Conservation (phyloP, 805 yeast species). For the Teunomyces cretensis region DNA sequence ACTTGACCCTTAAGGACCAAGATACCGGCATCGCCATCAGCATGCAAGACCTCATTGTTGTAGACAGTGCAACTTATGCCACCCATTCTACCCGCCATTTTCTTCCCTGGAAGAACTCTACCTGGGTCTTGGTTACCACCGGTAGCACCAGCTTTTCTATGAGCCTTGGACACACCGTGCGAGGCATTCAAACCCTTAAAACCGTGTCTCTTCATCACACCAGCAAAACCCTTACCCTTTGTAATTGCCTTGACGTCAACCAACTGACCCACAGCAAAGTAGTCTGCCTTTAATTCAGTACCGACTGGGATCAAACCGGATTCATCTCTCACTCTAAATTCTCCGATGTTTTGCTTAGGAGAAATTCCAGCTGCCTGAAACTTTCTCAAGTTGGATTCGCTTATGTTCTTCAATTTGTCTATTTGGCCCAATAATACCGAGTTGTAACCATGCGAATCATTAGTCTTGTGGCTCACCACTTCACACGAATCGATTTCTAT, state of each 20-base stretch:
- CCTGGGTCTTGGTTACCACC: conserved; percentile 97
- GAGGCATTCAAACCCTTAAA: conserved; percentile 88
- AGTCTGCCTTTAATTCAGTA: conserved; percentile 76
- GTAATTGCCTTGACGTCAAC: conserved; percentile 78
- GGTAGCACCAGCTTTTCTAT: conserved; percentile 95
- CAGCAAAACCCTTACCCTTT: conserved; percentile 96
- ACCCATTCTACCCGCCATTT: conserved; percentile 99
- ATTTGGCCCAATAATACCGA: conserved; percentile 91
- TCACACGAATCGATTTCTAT: conserved; percentile 86
- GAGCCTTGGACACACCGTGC: conserved; percentile 92
- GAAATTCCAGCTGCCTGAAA: conserved; percentile 77
- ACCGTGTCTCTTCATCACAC: conserved; percentile 95
- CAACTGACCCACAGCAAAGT: conserved; percentile 76
- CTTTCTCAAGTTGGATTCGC: conserved; percentile 55
- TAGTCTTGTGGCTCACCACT: conserved; percentile 71
- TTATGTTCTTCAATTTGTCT: conserved; percentile 58
- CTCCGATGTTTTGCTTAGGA: conserved; percentile 74
- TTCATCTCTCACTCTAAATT: conserved; percentile 73
- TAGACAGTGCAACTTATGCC: conserved; percentile 68
- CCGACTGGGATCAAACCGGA: conserved; percentile 73
- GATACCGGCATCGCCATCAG: conserved; percentile 78
- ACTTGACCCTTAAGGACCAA: conserved; percentile 85
- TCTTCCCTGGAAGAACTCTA: conserved; percentile 92
- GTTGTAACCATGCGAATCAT: conserved; percentile 71
- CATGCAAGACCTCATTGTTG: conserved; percentile 74